phyloP scores from a whole-genome alignment of 805 yeast genomes.

The Ogataea pignaliae region DNA sequence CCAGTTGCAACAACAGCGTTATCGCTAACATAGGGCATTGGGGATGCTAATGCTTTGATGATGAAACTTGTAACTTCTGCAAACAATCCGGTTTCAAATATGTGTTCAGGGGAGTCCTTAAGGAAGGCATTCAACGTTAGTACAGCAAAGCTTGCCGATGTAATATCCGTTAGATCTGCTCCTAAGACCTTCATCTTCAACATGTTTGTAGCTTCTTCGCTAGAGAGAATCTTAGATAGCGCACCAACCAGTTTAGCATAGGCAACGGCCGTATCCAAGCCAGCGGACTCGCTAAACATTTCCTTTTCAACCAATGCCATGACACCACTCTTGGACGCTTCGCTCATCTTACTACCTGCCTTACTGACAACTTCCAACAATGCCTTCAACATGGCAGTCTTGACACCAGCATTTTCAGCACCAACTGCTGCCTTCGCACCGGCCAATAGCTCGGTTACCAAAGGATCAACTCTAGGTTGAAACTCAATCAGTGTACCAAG shows the following conservation, averaged over 20 bases:
- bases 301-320: constrained; percentile 73
- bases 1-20: constrained; percentile 79
- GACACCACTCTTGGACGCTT: constrained; percentile 62
- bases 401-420: constrained; percentile 55
- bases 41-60: constrained; percentile 37
- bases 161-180: constrained; percentile 33
- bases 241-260: constrained; percentile 80
- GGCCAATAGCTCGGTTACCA: constrained; percentile 74
- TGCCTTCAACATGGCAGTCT: constrained; percentile 81
- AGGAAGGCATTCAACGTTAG: constrained; percentile 75
- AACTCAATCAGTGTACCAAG: constrained; percentile 81
- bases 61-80: constrained; percentile 48
- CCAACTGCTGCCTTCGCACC: constrained; percentile 64
- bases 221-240: constrained; percentile 58
- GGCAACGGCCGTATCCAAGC: constrained; percentile 63
- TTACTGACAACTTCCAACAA: constrained; percentile 73
- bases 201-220: constrained; percentile 60
- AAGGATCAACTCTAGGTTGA: constrained; percentile 92
- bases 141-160: constrained; percentile 57
- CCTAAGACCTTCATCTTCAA: constrained; percentile 55
- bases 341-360: constrained; percentile 77
- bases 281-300: constrained; percentile 33
- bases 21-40: constrained; percentile 56
- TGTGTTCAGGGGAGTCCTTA: constrained; percentile 66
- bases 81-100: constrained; percentile 48